Evolutionary conservation across 192 early-diverging fungal genomes (phyloP), one percentile per base, ranked within the genome.

Genomic region (Phycomyces nitens): DNA sequence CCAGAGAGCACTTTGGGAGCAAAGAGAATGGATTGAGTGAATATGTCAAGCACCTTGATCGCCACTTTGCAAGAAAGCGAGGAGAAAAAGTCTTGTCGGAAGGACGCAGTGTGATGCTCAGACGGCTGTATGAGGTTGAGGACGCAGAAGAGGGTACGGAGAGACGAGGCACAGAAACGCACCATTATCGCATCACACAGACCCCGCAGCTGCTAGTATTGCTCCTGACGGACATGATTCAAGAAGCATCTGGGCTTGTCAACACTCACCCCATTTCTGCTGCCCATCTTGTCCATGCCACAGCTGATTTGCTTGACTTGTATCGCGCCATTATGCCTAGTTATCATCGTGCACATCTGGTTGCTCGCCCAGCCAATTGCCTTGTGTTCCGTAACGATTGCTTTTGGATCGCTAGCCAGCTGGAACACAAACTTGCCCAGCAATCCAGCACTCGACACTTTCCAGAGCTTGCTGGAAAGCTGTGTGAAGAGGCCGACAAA

Each of bases 351-450:
- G 75, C 82, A 24, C 65, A 77, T n/a, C 74, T 86, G 15, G 62
- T 74, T 2, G 60, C 74, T n/a, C 66, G 71, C 21, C 83, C 87
- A n/a, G 79, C 84, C 16, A 55, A 80, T 41, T 52, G 84, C 0
- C 76, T 91, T 50, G 58, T 92, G 34, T 88, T 92, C 56, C 73
- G 77, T 44, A 92, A 89, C 29, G 88, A 92, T 56, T 88, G 86
- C 60, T 77, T 80, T 53, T 92, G 86, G 75, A 66, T 89, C 59
- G 73, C 80, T 18, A 21, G 58, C 10, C 77, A 85, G 57, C 69
- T 82, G 16, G 53, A 66, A 21, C 64, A 80, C 27, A 23, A 68
- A 7, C 75, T 79, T 15, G 34, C 42, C 18, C n/a, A 14, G 2
- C 16, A 21, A 9, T 0, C 29, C 2, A 34, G 7, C 29, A 34